Evolutionary conservation across 495 filamentous ascomycete genomes (phyloP).

Genomic region (Hypoxylon subgilvum): DNA sequence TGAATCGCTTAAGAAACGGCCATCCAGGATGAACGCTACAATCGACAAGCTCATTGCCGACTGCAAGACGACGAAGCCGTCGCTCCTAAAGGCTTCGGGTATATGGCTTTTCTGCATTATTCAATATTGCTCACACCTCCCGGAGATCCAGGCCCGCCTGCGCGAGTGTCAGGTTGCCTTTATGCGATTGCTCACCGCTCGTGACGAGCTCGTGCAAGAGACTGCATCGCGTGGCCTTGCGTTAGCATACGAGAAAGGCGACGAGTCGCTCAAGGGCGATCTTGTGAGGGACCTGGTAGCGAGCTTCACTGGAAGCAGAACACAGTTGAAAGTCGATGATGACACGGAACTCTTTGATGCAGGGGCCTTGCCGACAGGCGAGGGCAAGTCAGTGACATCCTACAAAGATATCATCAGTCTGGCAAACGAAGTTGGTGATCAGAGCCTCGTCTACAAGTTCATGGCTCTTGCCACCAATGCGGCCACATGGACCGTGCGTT

Average conservation of each 20-base stretch:
- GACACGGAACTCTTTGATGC: constrained; percentile 94
- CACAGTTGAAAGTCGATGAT: constrained; percentile 78
- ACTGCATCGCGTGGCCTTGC: constrained; percentile 88
- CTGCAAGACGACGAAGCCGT: constrained; percentile 82
- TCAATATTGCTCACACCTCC: constrained; percentile 81
- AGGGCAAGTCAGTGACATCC: constrained; percentile 85
- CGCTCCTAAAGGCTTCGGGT: constrained; percentile 82
- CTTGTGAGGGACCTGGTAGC: constrained; percentile 84
- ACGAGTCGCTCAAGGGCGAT: constrained; percentile 76
- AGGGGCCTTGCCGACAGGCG: constrained; percentile 89
- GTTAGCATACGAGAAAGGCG: constrained; percentile 90
- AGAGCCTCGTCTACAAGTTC: constrained; percentile 92
- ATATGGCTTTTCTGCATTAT: constrained; percentile 95
- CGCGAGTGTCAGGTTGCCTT: constrained; percentile 85
- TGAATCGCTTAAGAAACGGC: constrained; percentile 45
- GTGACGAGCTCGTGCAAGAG: constrained; percentile 93
- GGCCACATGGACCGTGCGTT: constrained; percentile 91
- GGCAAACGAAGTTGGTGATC: constrained; percentile 91
- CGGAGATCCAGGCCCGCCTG: constrained; percentile 72
- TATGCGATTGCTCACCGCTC: constrained; percentile 80
- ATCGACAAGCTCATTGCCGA: constrained; percentile 73
- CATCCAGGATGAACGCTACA: constrained; percentile 58
- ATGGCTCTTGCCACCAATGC: constrained; percentile 96
- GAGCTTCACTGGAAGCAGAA: constrained; percentile 78
- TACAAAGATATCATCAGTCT: constrained; percentile 96